Evolutionary conservation across 768 basidiomycete species (phyloP).

Genomic region (Trametes sanguinea): DNA sequence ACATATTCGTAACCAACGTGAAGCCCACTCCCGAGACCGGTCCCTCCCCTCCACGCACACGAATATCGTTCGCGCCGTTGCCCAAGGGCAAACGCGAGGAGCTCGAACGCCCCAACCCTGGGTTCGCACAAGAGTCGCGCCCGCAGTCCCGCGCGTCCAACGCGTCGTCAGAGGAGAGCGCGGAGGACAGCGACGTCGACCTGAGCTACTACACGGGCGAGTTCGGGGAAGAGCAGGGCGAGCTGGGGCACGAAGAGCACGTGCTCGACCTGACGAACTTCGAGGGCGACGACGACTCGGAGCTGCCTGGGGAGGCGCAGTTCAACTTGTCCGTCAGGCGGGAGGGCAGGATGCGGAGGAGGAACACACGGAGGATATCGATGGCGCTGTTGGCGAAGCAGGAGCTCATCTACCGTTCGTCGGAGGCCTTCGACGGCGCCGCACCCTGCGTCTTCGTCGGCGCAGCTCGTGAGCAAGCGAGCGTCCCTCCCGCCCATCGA

Average conservation of each 20-base stretch:
- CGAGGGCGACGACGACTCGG: constrained; percentile 69
- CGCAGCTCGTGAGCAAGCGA: constrained; percentile 10
- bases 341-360: constrained; percentile 62
- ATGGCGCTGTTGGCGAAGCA: constrained; percentile 22
- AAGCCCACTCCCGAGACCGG: constrained; percentile 26
- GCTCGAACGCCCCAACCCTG: constrained; percentile 40
- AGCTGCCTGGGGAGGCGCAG: constrained; percentile 55
- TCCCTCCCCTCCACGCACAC: neutral
- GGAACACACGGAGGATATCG: constrained; percentile 40
- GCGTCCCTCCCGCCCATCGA: constrained; percentile 12
- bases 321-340: constrained; percentile 56
- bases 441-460: neutral
- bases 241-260: constrained; percentile 47
- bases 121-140: constrained; percentile 19
- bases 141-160: constrained; percentile 10
- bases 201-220: constrained; percentile 45
- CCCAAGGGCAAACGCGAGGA: constrained; percentile 24
- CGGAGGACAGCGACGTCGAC: constrained; percentile 42
- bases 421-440: constrained; percentile 7
- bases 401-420: constrained; percentile 14
- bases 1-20: constrained; percentile 74
- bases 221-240: constrained; percentile 38
- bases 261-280: constrained; percentile 74
- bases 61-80: constrained; percentile 5
- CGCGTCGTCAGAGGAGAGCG: constrained; percentile 35